Evolutionary conservation across 2,329 filamentous ascomycete genomes (phyloP), one percentile per base, ranked within the genome.

Genomic region (Orbilia ellipsospora): DNA sequence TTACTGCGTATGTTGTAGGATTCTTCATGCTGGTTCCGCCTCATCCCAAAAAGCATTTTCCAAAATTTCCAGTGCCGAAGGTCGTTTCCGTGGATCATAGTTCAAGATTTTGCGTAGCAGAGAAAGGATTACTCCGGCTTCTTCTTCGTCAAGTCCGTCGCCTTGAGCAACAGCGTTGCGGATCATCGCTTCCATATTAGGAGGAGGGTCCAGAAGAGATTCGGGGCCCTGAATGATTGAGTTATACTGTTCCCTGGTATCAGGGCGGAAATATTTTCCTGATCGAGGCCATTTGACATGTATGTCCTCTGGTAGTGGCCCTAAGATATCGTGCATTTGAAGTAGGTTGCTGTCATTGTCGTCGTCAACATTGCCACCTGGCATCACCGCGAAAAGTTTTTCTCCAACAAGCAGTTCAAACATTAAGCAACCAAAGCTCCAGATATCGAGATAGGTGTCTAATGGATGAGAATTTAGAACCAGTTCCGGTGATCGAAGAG

Each of bases 281-380:
- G 52, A 52, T 28, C 56, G 61, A 16, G 65, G 54, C 78, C 78
- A 79, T 18, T 69, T 76, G 7, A 10, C 23, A 23, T 23, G 23
- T 23, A 23, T 23, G 2, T 23, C 23, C 23, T 23, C 23, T 4
- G 23, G 23, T 23, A 23, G 23, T 23, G 23, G 23, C 23, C 23
- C 23, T 23, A 23, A 23, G 4, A 23, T 23, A 23, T 23, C 23
- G 4, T 23, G 23, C 23, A 23, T 23, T 23, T 4, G 23, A 23
- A 23, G 23, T 23, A 23, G 23, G 23, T 23, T 23, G 23, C 23
- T 23, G 23, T 23, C 23, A 23, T 23, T 23, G 23, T 23, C 23
- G 23, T 23, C 23, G 23, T 23, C 23, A 2, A 23, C 4, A 23
- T 23, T 23, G 23, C 23, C 4, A 4, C 23, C 23, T 4, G 23